Base-by-base conservation (phyloP, 148 eudicot genomes). In the Cornus suecica region DNA sequence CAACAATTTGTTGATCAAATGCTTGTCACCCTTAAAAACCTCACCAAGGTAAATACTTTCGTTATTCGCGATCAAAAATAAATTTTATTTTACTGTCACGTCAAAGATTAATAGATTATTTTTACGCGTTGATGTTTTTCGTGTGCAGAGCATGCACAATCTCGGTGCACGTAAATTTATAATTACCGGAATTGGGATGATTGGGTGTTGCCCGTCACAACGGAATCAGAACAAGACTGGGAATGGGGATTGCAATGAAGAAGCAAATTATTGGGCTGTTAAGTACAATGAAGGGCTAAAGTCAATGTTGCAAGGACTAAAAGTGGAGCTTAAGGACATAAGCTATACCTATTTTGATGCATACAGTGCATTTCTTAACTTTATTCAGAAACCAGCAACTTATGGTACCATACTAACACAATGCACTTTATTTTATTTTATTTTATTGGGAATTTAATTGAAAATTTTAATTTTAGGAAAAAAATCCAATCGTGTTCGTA, bases 151-250 rank as follows among this genome's bases (percentile, higher is more conserved):
- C 3, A 70, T 91, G 76, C 80, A 91, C 13, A 84, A 81, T 24
- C 67, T 85, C 0, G 98, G 98, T 27, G 97, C 73, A 6, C 88
- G 94, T 27, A 94, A 94, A 77, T 85, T 79, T 30, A 76, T 79
- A 51, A 51, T 88, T 42, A 28, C 85, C 4, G 97, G 94, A 15
- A 34, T 88, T 4, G 81, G 84, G 25, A 75, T 88, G 45, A 70
- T 94, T 1, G 98, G 98, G 7, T 94, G 98, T 51, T 84, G 88
- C 25, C 98, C 98, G 1, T 41, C 86, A 14, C 88, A 84, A 66
- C 90, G 97, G 75, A 74, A 18, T 23, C 64, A 37, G 73, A 83
- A 74, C 77, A 65, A 61, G 68, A 87, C 78, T 7, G 84, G 77
- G 62, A 84, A 32, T 45, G 54, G 20, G 15, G 54, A 74, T 10